Evolutionary conservation across 805 yeast genomes (phyloP).

Genomic region (Myxozyma vanderwaltii): DNA sequence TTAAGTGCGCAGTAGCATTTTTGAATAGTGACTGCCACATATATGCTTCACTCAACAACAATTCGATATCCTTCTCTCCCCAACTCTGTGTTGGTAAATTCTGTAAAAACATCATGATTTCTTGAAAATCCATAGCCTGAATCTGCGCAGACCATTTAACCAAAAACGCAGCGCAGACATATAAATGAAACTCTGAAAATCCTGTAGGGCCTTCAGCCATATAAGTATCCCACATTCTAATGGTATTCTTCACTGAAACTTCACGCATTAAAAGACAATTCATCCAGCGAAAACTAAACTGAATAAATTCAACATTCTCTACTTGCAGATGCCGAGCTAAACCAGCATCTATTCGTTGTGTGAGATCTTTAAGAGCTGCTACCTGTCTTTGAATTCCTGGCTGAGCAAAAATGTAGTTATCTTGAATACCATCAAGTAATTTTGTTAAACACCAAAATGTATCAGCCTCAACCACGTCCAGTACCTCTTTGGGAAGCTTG

Average conservation of each 20-base stretch:
- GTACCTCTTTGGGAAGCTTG: conserved; percentile 58
- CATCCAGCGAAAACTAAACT: conserved; percentile 98
- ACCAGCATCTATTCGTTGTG: conserved; percentile 74
- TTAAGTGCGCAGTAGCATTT: conserved; percentile 82
- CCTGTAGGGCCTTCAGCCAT: conserved; percentile 60
- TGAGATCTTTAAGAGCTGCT: conserved; percentile 71
- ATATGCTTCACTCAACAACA: conserved; percentile 90
- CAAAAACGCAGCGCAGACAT: conserved; percentile 95
- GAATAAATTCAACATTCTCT: conserved; percentile 92
- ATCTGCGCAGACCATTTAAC: conserved; percentile 82
- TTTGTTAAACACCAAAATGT: conserved; percentile 96
- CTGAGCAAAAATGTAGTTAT: conserved; percentile 95
- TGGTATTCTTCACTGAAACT: conserved; percentile 70
- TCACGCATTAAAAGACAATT: conserved; percentile 96
- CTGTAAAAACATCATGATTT: conserved; percentile 86
- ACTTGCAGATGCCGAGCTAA: conserved; percentile 71
- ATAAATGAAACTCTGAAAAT: conserved; percentile 89
- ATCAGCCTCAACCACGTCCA: conserved; percentile 84
- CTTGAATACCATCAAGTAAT: conserved; percentile 90
- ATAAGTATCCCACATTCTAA: conserved; percentile 98
- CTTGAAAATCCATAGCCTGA: conserved; percentile 89
- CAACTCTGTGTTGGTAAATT: conserved; percentile 84
- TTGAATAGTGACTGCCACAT: conserved; percentile 94
- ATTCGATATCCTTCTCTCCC: conserved; percentile 87
- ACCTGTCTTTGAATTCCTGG: conserved; percentile 96